Evolutionary conservation across 805 yeast species (phyloP).

Genomic region (Wickerhamiella bombiphila): DNA sequence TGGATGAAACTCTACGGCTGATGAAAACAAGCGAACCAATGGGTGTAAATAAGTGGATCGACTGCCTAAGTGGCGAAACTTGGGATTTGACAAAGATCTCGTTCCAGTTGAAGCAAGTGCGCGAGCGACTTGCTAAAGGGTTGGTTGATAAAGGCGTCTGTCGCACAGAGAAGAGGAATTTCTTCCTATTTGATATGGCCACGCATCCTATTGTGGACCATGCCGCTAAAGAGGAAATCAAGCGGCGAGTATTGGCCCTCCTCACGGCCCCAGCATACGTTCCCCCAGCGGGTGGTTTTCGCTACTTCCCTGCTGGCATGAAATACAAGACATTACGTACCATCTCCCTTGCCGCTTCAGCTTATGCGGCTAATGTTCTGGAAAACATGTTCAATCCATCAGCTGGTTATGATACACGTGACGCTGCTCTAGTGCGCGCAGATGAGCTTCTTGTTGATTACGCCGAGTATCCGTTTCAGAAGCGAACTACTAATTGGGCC

Average conservation of each 20-base stretch:
- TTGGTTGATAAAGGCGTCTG: constrained; percentile 92
- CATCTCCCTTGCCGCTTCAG: constrained; percentile 67
- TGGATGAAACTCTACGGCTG: constrained; percentile 83
- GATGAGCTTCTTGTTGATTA: constrained; percentile 76
- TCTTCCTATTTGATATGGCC: constrained; percentile 93
- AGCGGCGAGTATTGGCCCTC: constrained; percentile 52
- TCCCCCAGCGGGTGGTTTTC: constrained; percentile 37
- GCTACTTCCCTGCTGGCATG: constrained; percentile 54
- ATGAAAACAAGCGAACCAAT: constrained; percentile 67
- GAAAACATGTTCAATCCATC: constrained; percentile 59
- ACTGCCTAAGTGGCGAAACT: constrained; percentile 80
- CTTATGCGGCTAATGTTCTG: constrained; percentile 91
- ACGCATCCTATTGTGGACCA: constrained; percentile 92
- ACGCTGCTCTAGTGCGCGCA: constrained; percentile 84
- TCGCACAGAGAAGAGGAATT: constrained; percentile 90
- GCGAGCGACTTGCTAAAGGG: constrained; percentile 93
- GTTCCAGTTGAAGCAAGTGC: constrained; percentile 91
- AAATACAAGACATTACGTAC: constrained; percentile 63
- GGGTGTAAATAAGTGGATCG: constrained; percentile 83
- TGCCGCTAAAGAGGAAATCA: constrained; percentile 66
- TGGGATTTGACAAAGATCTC: constrained; percentile 92
- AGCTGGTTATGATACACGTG: constrained; percentile 75
- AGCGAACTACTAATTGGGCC: constrained; percentile 28
- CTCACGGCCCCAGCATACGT: constrained; percentile 49
- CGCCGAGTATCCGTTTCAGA: constrained; percentile 71